Base-by-base conservation (phyloP, 805 yeast genomes). In the Sporopachydermia quercuum region DNA sequence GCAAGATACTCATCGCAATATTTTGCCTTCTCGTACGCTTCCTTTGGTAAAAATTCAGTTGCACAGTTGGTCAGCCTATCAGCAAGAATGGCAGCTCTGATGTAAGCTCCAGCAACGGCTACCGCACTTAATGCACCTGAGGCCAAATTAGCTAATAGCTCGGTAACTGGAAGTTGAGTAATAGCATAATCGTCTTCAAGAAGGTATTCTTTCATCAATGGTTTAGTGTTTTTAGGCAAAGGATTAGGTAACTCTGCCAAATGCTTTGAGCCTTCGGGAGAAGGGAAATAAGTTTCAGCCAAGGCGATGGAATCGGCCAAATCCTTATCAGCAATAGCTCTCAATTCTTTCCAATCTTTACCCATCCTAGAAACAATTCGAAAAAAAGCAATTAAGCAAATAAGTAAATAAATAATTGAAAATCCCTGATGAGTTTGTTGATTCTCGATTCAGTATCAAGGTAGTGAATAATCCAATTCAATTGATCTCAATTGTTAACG, bases 61-160 rank as follows among this genome's bases (percentile, higher is more conserved):
- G 71, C 72, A 46, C 67, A 62, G 46, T 69, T 67, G 40, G 79
- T 71, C 49, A 74, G 63, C 46, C 72, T 75, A 42, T 76, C 76
- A 3, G 74, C 70, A 40, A 76, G 61, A 11, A 70, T 65, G 3
- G 78, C 74, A 35, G 77, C 60, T 42, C 70, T 70, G 33, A 71
- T 73, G 47, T 61, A 74, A 0, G 78, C 77, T 43, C 61, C 70
- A 42, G 66, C 61, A 18, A 70, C 74, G 37, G 61, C 58, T 4
- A 67, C 70, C 0, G 76, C 58, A 4, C 68, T 44, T 40, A 62
- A 54, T 41, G 63, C 58, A 4, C 65, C 63, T 2, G 49, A 36
- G 4, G 68, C 65, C 41, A 71, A 61, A 39, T 60, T 57, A 4
- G 43, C 47, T 19, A 57, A 57, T 43, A 73, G 53, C 6, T 55